Percentiles rank a stretch among this genome's conserved stretches.
Evolutionary conservation across 768 basidiomycete species (phyloP).

Genomic region (Phaeotremella fagi): DNA sequence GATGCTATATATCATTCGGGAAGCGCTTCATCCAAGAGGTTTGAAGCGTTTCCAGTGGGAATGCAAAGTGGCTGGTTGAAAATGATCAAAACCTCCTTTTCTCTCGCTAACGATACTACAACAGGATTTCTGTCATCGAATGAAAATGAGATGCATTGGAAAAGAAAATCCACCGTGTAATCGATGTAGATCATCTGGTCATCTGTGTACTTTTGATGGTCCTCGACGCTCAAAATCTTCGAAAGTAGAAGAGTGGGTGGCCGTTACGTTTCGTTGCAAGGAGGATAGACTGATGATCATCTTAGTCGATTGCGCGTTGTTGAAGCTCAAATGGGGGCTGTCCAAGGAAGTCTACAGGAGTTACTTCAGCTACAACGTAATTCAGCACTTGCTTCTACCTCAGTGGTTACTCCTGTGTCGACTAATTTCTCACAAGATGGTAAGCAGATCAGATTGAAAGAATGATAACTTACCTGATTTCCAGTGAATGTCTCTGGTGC

Average conservation of each 20-base stretch:
- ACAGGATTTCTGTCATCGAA: constrained; percentile 1
- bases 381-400: neutral
- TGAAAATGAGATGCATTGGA: neutral
- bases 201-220: constrained; percentile 39
- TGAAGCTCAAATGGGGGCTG: constrained; percentile 34
- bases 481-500: neutral
- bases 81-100: too few relatives aligned
- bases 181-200: constrained; percentile 10
- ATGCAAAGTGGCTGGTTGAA: too few relatives aligned
- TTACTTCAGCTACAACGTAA: constrained; percentile 26
- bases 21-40: too few relatives aligned
- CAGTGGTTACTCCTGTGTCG: neutral
- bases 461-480: neutral
- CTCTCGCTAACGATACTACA: neutral
- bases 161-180: neutral
- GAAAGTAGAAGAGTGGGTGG: constrained; percentile 42
- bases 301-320: constrained; percentile 36
- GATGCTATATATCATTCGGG: neutral
- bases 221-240: constrained; percentile 34
- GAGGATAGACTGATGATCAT: too few relatives aligned
- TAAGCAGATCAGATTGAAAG: neutral
- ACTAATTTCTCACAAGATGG: neutral
- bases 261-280: too few relatives aligned
- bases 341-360: constrained; percentile 32
- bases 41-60: too few relatives aligned